Conservation (phyloP, 768 basidiomycete genomes). For the Amyloporia xantha region DNA sequence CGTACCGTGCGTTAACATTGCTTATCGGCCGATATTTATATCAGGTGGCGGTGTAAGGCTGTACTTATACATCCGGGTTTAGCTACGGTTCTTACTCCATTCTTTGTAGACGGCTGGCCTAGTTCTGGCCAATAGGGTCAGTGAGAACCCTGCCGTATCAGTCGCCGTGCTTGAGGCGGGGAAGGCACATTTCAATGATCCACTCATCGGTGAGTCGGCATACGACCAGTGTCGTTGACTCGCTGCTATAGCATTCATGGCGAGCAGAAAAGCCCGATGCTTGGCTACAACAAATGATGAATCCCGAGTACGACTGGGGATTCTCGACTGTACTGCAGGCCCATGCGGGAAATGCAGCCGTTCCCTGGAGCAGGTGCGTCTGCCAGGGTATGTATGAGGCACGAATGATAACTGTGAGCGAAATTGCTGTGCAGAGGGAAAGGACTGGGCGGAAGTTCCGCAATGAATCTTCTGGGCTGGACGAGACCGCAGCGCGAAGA, state of each 20-base stretch:
- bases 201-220: conserved; percentile 5
- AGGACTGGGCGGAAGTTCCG: conserved; percentile 34
- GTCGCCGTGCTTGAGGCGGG: conserved; percentile 33
- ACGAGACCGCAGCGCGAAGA: conserved; percentile 24
- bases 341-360: background rate
- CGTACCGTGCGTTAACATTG: background rate
- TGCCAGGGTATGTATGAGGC: background rate
- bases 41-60: conserved; percentile 2
- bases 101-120: conserved; percentile 27
- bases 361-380: background rate
- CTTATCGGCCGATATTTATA: background rate
- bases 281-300: conserved; percentile 5
- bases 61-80: background rate
- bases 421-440: conserved; percentile 5
- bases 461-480: conserved; percentile 36
- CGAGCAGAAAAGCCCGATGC: conserved; percentile 2
- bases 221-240: too few species aligned
- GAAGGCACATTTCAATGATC: conserved; percentile 7
- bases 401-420: background rate
- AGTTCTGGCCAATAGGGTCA: conserved; percentile 32
- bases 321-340: conserved; percentile 8
- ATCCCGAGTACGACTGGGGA: conserved; percentile 15
- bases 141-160: conserved; percentile 26
- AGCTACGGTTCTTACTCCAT: background rate
- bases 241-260: background rate